phyloP scores from a whole-genome alignment of 192 early-diverging fungal species.

The Backusella westeae region DNA sequence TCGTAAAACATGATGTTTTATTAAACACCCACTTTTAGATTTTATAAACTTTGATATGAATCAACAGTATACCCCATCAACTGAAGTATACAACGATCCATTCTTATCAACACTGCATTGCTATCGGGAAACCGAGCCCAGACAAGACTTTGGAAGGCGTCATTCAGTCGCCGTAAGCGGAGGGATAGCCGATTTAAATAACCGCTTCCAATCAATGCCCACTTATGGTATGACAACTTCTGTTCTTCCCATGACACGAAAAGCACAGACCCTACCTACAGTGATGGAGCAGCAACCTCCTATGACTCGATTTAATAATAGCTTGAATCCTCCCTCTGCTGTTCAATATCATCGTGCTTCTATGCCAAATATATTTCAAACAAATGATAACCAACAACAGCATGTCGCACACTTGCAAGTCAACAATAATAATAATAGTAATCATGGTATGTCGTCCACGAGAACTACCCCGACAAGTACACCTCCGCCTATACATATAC shows the following conservation, averaged over 20 bases:
- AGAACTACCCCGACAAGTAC: background rate
- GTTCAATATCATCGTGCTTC: constrained; percentile 2
- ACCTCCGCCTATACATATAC: background rate
- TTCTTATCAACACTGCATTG: background rate
- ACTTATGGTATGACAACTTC: background rate
- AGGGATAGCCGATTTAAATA: constrained; percentile 9
- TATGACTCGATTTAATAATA: background rate
- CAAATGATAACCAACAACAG: background rate
- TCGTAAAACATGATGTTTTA: background rate
- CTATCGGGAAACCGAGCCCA: background rate
- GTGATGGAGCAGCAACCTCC: background rate
- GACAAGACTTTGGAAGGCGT: background rate
- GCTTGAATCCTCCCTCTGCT: background rate
- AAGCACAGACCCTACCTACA: background rate
- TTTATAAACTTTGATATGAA: constrained; percentile 6
- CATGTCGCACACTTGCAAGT: background rate
- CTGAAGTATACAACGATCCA: constrained; percentile 3
- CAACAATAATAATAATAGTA: background rate
- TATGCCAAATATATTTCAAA: constrained; percentile 13
- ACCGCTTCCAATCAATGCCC: background rate
- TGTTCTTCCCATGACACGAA: background rate
- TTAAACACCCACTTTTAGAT: background rate
- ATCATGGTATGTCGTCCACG: background rate
- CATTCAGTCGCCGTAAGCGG: background rate
- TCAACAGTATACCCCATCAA: constrained; percentile 6